A percentile compares a stretch with the other conserved stretches of the same genome.
phyloP scores from a whole-genome alignment of 192 early-diverging fungal species.

The Backusella tarrabulga region DNA sequence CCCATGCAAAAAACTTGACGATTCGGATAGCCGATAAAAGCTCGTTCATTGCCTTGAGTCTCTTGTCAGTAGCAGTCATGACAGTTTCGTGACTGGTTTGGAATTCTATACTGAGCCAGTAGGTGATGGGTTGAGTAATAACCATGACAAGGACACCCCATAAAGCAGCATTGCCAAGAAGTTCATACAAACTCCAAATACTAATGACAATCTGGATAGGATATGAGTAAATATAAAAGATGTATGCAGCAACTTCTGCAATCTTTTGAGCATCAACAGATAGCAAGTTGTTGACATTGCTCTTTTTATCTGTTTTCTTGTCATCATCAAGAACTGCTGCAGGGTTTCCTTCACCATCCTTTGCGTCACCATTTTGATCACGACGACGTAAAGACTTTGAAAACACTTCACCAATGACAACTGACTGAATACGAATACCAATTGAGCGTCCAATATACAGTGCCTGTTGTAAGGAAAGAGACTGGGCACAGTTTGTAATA shows the following conservation, averaged over 20 bases:
- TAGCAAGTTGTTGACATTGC: conserved; percentile 62
- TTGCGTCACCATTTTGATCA: conserved; percentile 23
- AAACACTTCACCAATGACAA: conserved; percentile 39
- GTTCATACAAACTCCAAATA: conserved; percentile 65
- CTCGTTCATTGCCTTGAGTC: conserved; percentile 82
- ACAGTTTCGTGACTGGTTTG: conserved; percentile 46
- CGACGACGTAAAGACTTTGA: conserved; percentile 38
- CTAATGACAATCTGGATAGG: conserved; percentile 69
- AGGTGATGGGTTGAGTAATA: conserved; percentile 59
- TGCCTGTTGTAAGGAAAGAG: conserved; percentile 47
- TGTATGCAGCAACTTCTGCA: conserved; percentile 47
- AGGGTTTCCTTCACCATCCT: neutral
- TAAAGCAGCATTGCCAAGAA: conserved; percentile 84
- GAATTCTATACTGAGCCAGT: conserved; percentile 47
- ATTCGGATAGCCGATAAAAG: conserved; percentile 87
- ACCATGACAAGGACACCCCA: conserved; percentile 72
- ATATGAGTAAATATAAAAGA: conserved; percentile 62
- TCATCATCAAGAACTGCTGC: conserved; percentile 12
- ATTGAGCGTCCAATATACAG: conserved; percentile 67
- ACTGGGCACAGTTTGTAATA: conserved; percentile 42
- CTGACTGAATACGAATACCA: conserved; percentile 55
- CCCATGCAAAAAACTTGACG: conserved; percentile 93
- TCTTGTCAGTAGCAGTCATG: conserved; percentile 70
- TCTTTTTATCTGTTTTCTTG: conserved; percentile 24
- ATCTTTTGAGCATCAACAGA: conserved; percentile 63